Percentiles rank a stretch among this genome's conserved stretches.
Conservation (phyloP, 768 basidiomycete genomes). For the Wakefieldia striispora region DNA sequence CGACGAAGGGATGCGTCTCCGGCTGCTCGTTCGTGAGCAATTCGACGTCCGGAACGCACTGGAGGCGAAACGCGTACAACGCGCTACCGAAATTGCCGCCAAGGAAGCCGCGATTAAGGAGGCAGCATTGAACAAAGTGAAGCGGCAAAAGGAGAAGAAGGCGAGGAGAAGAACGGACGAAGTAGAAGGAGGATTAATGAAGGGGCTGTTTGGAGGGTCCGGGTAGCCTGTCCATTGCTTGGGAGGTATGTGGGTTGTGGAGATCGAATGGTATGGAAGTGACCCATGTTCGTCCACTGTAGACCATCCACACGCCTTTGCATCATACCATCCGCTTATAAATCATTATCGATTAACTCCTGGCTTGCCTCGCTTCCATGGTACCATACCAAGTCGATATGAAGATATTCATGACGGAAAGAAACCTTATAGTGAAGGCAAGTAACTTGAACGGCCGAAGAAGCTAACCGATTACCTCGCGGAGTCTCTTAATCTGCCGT, state of each 20-base stretch:
- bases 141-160: slow-evolving; percentile 7
- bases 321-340: not conserved
- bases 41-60: slow-evolving; percentile 20
- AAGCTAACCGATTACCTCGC: not conserved
- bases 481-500: too few relatives aligned
- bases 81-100: slow-evolving; percentile 20
- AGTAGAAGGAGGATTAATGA: slow-evolving; percentile 10
- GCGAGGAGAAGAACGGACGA: not conserved
- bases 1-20: slow-evolving; percentile 44
- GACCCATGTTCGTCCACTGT: not conserved
- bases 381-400: too few relatives aligned
- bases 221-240: not conserved
- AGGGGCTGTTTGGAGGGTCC: slow-evolving; percentile 18
- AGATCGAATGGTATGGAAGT: not conserved
- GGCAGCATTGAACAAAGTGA: slow-evolving; percentile 5
- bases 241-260: too few relatives aligned
- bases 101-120: slow-evolving; percentile 12
- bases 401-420: too few relatives aligned
- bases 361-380: too few relatives aligned
- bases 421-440: too few relatives aligned
- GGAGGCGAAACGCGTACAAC: slow-evolving; percentile 17
- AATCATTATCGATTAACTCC: not conserved
- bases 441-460: too few relatives aligned
- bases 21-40: slow-evolving; percentile 38
- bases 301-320: not conserved